Evolutionary conservation across 2,329 filamentous ascomycete genomes (phyloP), one percentile per base, ranked within the genome.

Genomic region (Rhynchosporium secalis): DNA sequence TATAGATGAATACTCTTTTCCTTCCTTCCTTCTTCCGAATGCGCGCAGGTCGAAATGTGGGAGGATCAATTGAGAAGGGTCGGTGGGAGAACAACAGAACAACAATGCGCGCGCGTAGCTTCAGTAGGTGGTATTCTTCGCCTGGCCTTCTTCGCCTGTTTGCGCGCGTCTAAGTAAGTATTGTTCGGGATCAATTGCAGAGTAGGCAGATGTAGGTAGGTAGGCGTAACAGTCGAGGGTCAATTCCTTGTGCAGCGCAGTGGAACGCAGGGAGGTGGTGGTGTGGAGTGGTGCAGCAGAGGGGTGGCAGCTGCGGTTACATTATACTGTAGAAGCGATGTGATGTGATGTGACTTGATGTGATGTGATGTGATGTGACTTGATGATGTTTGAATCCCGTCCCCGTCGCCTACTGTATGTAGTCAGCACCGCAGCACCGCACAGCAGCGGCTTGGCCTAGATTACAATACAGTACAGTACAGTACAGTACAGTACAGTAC

Each of bases 1-100:
- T 20, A 1, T 20, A 20, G 20, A 20, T 20, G 31, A 33, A 40
- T 40, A 33, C 6, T 13, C 28, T 46, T 56, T n/a, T 41, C 36
- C 36, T 38, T 31, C 49, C 49, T 9, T 38, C 31, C 20, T 40
- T 46, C 45, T 49, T 48, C 36, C 31, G 43, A 36, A 58, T 40
- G 45, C 45, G 45, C 45, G 33, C 10, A 36, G 28, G 47, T 28
- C n/a, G 48, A 57, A 38, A 4, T 46, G 36, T n/a, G 38, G 38
- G 29, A 57, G 52, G 43, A 33, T 58, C 51, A 62, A 62, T 58
- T 51, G 56, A 59, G 20, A 51, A 61, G 54, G 59, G 62, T 61
- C 56, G 61, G 56, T 62, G 56, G 43, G 57, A 40, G 29, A 51
- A 54, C 43, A 51, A 29, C 46, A 40, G 29, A 51, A 54, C 43